These are phyloP conservation scores for Saccharomycopsis microspora DNA, from an alignment of 805 yeast species.

Conservation along the genomic window DNA sequence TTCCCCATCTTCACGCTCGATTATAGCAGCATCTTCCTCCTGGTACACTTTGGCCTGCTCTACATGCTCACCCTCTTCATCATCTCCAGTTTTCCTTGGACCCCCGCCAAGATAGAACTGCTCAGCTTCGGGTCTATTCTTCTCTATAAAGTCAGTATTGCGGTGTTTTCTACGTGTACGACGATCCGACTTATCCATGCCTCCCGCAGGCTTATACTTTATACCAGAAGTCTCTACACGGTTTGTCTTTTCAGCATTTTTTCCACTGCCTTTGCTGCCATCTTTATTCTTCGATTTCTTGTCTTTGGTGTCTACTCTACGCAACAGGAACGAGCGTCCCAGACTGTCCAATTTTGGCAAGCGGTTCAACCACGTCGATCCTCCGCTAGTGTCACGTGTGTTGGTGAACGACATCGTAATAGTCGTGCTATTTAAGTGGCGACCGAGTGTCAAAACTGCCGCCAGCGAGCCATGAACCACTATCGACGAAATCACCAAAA, in stretches of 20 bases:
- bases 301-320: constrained; percentile 59
- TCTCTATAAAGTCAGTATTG: constrained; percentile 16
- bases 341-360: constrained; percentile 66
- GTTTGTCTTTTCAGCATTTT: constrained; percentile 13
- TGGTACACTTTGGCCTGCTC: constrained; percentile 33
- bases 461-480: constrained; percentile 88
- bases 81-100: background rate
- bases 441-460: constrained; percentile 68
- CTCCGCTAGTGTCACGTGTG: constrained; percentile 34
- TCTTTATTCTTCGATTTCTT: constrained; percentile 13
- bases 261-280: constrained; percentile 18
- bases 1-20: constrained; percentile 83
- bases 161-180: constrained; percentile 22
- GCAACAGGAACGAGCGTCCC: constrained; percentile 71
- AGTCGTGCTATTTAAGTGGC: constrained; percentile 82
- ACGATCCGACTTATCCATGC: constrained; percentile 44
- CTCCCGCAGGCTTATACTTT: constrained; percentile 64
- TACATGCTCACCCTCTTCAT: background rate
- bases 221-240: constrained; percentile 48
- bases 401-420: constrained; percentile 85
- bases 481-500: constrained; percentile 71
- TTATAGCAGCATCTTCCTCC: constrained; percentile 59
- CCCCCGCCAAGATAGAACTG: constrained; percentile 15
- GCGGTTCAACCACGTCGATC: constrained; percentile 72
- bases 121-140: constrained; percentile 12